Percentiles rank a stretch among this genome's conserved stretches.
These are phyloP conservation scores for Emergomyces africanus DNA, from an alignment of 2,329 filamentous ascomycete species.

Conservation along the genomic window DNA sequence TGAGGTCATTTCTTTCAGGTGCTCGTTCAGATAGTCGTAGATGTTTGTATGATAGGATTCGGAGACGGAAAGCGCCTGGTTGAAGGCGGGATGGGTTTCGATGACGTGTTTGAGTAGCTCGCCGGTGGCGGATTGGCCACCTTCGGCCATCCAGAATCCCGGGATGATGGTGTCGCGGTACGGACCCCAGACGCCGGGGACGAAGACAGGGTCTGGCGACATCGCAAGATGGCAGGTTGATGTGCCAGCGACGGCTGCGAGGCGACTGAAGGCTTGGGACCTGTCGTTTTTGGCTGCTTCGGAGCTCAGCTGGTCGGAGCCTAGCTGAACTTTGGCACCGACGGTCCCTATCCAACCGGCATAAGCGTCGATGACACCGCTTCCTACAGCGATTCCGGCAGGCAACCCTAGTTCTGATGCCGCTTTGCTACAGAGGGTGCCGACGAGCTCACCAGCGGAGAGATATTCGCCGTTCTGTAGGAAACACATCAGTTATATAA, in stretches of 20 bases:
- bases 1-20: slow-evolving; percentile 63
- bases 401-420: slow-evolving; percentile 72
- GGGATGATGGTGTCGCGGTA: slow-evolving; percentile 91
- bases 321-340: slow-evolving; percentile 81
- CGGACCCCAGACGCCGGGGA: slow-evolving; percentile 91
- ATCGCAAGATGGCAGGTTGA: slow-evolving; percentile 97
- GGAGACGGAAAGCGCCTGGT: slow-evolving; percentile 64
- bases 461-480: slow-evolving; percentile 54
- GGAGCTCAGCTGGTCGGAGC: slow-evolving; percentile 52
- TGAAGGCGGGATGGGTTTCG: slow-evolving; percentile 85
- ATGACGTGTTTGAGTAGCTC: slow-evolving; percentile 89
- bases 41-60: slow-evolving; percentile 77
- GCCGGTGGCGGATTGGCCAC: slow-evolving; percentile 90
- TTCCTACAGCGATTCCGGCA: slow-evolving; percentile 80
- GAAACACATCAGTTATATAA: no score
- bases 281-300: slow-evolving; percentile 66
- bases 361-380: slow-evolving; percentile 95
- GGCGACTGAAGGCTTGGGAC: slow-evolving; percentile 80
- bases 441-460: slow-evolving; percentile 84
- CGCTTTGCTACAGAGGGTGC: slow-evolving; percentile 70
- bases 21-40: slow-evolving; percentile 87
- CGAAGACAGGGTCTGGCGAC: slow-evolving; percentile 86
- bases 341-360: slow-evolving; percentile 98
- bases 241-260: slow-evolving; percentile 90
- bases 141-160: slow-evolving; percentile 92